These are phyloP conservation scores for Elsinoe batatas DNA, from an alignment of 2,329 filamentous ascomycete species.

Conservation along the genomic window DNA sequence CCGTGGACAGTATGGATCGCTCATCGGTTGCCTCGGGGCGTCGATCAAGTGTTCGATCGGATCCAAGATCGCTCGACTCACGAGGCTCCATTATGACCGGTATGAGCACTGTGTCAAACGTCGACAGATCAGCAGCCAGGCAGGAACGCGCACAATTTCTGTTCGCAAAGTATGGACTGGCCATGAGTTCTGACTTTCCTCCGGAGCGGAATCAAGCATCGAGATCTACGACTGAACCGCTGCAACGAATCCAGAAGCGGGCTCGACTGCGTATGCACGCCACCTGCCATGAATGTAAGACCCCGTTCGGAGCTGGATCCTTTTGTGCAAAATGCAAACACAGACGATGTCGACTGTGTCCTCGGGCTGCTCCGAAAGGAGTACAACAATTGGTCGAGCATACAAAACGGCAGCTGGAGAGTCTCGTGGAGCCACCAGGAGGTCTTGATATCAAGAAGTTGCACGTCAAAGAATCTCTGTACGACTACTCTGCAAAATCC, in stretches of 20 bases:
- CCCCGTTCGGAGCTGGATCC: neutral
- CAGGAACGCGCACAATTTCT: conserved; percentile 7
- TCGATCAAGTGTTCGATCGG: neutral
- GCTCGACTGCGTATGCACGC: conserved; percentile 9
- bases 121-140: neutral
- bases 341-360: conserved; percentile 9
- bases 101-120: conserved; percentile 6
- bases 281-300: conserved; percentile 7
- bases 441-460: neutral
- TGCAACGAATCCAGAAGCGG: conserved; percentile 6
- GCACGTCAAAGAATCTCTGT: conserved; percentile 3
- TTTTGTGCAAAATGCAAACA: conserved; percentile 8
- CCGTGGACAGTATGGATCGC: conserved; percentile 1
- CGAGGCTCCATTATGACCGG: neutral
- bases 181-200: conserved; percentile 7
- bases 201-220: neutral
- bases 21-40: neutral
- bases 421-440: neutral
- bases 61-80: conserved; percentile 5
- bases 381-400: conserved; percentile 10
- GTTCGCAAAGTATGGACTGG: neutral
- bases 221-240: neutral
- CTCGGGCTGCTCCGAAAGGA: conserved; percentile 7
- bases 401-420: conserved; percentile 2
- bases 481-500: neutral